A percentile compares a stretch with the other conserved stretches of the same genome.
Conservation (phyloP, 2,329 filamentous ascomycete genomes). For the Westerdykella sp. region DNA sequence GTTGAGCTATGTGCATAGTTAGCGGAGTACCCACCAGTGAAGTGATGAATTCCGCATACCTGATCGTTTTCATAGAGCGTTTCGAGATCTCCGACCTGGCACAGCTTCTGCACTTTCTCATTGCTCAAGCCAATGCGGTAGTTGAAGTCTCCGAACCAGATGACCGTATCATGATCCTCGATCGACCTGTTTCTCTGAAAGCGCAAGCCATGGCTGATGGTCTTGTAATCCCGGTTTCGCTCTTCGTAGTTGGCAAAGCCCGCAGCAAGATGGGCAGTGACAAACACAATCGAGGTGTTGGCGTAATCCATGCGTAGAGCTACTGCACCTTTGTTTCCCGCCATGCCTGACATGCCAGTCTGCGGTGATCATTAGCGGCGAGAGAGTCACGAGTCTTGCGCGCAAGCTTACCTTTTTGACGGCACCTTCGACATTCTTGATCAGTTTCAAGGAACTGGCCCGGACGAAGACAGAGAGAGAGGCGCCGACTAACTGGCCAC, state of each 20-base stretch:
- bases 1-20: constrained; percentile 58
- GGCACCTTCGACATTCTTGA: constrained; percentile 95
- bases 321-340: constrained; percentile 95
- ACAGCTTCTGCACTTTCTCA: constrained; percentile 68
- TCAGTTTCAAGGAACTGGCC: constrained; percentile 65
- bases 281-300: constrained; percentile 87
- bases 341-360: constrained; percentile 90
- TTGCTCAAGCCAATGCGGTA: constrained; percentile 85
- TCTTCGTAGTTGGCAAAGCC: constrained; percentile 97
- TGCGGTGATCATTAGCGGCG: constrained; percentile 32
- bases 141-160: constrained; percentile 96
- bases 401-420: constrained; percentile 65
- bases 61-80: constrained; percentile 88
- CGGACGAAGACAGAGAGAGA: constrained; percentile 89
- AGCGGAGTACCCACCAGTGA: constrained; percentile 10
- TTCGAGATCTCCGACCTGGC: constrained; percentile 66
- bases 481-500: constrained; percentile 89
- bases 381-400: not conserved
- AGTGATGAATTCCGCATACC: constrained; percentile 37
- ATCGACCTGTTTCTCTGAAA: constrained; percentile 90
- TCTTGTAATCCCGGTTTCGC: constrained; percentile 85
- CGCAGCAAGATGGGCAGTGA: constrained; percentile 92
- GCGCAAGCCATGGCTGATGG: constrained; percentile 76
- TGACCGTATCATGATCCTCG: constrained; percentile 82
- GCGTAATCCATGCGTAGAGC: constrained; percentile 94